Percentiles rank a stretch among this genome's conserved stretches.
phyloP scores from a whole-genome alignment of 2,329 filamentous ascomycete species.

The Phyllosticta citriasiana region DNA sequence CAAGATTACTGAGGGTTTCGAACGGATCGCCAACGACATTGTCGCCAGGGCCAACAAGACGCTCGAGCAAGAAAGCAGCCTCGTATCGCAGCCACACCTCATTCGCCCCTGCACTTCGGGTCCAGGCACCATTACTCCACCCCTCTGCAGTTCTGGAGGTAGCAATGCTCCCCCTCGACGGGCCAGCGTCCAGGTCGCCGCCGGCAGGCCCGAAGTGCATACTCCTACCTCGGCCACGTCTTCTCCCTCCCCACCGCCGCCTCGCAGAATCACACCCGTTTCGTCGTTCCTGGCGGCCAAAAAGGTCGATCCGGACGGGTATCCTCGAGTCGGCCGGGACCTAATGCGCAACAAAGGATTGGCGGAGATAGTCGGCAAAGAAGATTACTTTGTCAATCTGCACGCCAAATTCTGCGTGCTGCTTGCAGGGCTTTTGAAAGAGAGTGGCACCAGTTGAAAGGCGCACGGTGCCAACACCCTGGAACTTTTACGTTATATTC shows the following conservation, averaged over 20 bases:
- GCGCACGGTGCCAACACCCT: neutral
- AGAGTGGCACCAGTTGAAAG: conserved; percentile 20
- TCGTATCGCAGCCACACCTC: conserved; percentile 13
- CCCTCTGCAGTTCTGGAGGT: conserved; percentile 15
- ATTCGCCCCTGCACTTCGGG: conserved; percentile 22
- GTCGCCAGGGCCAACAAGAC: conserved; percentile 32
- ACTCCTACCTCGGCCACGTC: conserved; percentile 10
- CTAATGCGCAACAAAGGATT: conserved; percentile 44
- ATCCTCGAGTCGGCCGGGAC: conserved; percentile 42
- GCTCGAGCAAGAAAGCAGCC: conserved; percentile 25
- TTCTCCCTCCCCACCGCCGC: conserved; percentile 20
- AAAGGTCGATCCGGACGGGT: conserved; percentile 45
- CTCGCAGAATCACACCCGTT: conserved; percentile 42
- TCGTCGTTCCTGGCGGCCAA: conserved; percentile 50
- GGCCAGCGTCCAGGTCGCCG: conserved; percentile 2
- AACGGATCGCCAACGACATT: conserved; percentile 44
- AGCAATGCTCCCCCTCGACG: conserved; percentile 14
- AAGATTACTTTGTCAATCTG: conserved; percentile 48
- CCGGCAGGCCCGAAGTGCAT: neutral
- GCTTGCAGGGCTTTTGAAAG: conserved; percentile 28
- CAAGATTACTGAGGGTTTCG: conserved; percentile 36
- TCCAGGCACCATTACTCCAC: conserved; percentile 18
- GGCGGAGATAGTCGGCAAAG: conserved; percentile 49
- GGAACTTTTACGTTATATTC: conserved; percentile 8
- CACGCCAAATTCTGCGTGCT: conserved; percentile 42